These are phyloP conservation scores for Yamadazyma songkhlaensis DNA, from an alignment of 1,139 yeast species.

Conservation along the genomic window DNA sequence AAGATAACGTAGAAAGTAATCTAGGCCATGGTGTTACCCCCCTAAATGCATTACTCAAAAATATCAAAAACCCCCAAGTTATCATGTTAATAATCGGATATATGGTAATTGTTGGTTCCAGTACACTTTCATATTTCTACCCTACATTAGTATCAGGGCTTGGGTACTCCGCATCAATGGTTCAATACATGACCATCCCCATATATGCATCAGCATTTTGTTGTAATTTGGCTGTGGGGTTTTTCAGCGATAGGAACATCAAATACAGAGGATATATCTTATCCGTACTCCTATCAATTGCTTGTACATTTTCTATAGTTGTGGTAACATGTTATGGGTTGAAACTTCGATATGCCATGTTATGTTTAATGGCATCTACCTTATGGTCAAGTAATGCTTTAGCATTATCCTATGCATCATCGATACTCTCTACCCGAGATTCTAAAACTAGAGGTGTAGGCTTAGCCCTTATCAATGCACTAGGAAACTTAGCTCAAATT, in stretches of 20 bases:
- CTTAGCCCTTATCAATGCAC: slow-evolving; percentile 11
- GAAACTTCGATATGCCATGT: slow-evolving; percentile 11
- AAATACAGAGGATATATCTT: slow-evolving; percentile 9
- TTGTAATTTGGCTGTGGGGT: slow-evolving; percentile 9
- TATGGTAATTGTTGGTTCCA: slow-evolving; percentile 13
- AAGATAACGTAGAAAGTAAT: slow-evolving; percentile 10
- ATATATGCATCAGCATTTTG: slow-evolving; percentile 54
- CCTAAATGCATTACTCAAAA: slow-evolving; percentile 5
- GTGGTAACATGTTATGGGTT: slow-evolving; percentile 8
- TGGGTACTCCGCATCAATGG: slow-evolving; percentile 7
- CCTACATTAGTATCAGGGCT: slow-evolving; percentile 11
- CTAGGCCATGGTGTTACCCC: slow-evolving; percentile 8
- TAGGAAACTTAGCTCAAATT: slow-evolving; percentile 12
- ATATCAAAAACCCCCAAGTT: slow-evolving; percentile 9
- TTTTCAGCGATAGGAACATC: slow-evolving; percentile 10
- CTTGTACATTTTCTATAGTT: slow-evolving; percentile 9
- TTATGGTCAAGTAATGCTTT: slow-evolving; percentile 14
- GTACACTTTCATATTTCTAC: slow-evolving; percentile 12
- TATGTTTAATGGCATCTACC: slow-evolving; percentile 12
- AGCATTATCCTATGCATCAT: slow-evolving; percentile 11
- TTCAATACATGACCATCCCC: slow-evolving; percentile 37
- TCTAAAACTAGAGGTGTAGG: slow-evolving; percentile 13
- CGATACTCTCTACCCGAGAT: slow-evolving; percentile 11
- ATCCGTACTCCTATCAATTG: slow-evolving; percentile 6
- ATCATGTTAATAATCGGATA: slow-evolving; percentile 10